These are phyloP conservation scores for Carex arenaria DNA, from an alignment of 202 grass and related monocot species.

Conservation along the genomic window DNA sequence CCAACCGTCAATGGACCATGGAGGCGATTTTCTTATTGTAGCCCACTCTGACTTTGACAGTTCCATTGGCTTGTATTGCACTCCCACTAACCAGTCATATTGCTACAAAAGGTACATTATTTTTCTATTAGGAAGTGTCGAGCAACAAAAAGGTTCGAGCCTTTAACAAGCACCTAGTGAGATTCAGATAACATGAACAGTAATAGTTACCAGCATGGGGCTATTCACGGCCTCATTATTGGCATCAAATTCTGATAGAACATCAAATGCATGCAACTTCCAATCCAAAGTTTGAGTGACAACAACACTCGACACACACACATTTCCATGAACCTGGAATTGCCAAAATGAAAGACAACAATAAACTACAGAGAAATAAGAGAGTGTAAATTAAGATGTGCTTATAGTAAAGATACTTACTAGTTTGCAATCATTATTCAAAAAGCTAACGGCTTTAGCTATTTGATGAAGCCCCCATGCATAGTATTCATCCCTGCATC, in stretches of 20 bases:
- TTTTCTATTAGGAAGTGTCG: neutral
- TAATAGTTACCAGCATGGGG: constrained; percentile 72
- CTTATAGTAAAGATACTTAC: constrained; percentile 42
- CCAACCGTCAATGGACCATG: constrained; percentile 98
- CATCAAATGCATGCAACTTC: constrained; percentile 99
- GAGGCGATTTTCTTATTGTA: constrained; percentile 89
- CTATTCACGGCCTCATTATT: constrained; percentile 60
- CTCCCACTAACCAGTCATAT: constrained; percentile 97
- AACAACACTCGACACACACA: constrained; percentile 91
- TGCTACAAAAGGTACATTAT: constrained; percentile 46
- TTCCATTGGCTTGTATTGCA: constrained; percentile 94
- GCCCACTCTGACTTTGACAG: constrained; percentile 88
- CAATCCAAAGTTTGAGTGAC: constrained; percentile 98
- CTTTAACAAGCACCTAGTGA: neutral
- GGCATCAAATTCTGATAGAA: constrained; percentile 97
- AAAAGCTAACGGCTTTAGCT: constrained; percentile 99
- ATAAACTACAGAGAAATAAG: constrained; percentile 3
- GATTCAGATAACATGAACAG: constrained; percentile 3
- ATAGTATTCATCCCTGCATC: constrained; percentile 91
- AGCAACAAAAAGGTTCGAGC: neutral
- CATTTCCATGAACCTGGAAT: constrained; percentile 97
- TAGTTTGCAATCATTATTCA: constrained; percentile 99
- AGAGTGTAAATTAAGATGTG: neutral
- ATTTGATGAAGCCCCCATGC: constrained; percentile 99
- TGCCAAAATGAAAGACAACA: constrained; percentile 10